These are phyloP conservation scores for Neocatenulostroma microsporum DNA, from an alignment of 2,329 filamentous ascomycete species.

Conservation along the genomic window DNA sequence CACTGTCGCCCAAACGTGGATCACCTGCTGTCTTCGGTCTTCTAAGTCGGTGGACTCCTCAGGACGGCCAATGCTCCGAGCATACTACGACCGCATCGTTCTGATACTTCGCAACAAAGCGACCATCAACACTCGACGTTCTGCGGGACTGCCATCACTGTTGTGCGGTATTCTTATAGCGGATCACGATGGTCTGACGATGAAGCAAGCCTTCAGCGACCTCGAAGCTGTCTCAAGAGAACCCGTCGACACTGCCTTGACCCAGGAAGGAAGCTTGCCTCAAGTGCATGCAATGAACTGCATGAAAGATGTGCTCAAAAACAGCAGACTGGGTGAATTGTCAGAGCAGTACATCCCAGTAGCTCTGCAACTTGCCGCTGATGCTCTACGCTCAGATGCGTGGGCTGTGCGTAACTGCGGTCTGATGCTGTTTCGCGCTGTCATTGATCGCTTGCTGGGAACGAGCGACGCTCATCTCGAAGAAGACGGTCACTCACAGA, in stretches of 20 bases:
- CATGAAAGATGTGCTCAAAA: slow-evolving; percentile 84
- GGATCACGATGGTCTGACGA: slow-evolving; percentile 48
- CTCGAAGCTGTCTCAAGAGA: slow-evolving; percentile 51
- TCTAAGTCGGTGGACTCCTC: slow-evolving; percentile 40
- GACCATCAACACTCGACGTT: slow-evolving; percentile 75
- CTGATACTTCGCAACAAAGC: slow-evolving; percentile 49
- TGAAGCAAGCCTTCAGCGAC: slow-evolving; percentile 56
- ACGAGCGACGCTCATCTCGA: slow-evolving; percentile 60
- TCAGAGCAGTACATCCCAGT: slow-evolving; percentile 67
- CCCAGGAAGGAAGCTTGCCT: slow-evolving; percentile 55
- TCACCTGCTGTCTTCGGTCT: slow-evolving; percentile 64
- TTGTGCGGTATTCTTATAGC: slow-evolving; percentile 73
- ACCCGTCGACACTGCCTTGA: slow-evolving; percentile 19
- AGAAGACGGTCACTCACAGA: slow-evolving; percentile 38
- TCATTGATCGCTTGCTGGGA: slow-evolving; percentile 72
- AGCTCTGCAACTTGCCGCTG: slow-evolving; percentile 70
- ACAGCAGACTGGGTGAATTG: slow-evolving; percentile 62
- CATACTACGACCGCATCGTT: slow-evolving; percentile 55
- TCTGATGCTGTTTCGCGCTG: slow-evolving; percentile 75
- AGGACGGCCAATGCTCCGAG: slow-evolving; percentile 46
- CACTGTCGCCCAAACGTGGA: slow-evolving; percentile 83
- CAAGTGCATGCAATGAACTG: slow-evolving; percentile 96
- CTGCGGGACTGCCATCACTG: slow-evolving; percentile 82
- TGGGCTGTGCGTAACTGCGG: slow-evolving; percentile 96
- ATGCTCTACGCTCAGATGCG: slow-evolving; percentile 68